These are phyloP conservation scores for Trichophyton simii DNA, from an alignment of 2,329 filamentous ascomycete genomes.

Conservation along the genomic window DNA sequence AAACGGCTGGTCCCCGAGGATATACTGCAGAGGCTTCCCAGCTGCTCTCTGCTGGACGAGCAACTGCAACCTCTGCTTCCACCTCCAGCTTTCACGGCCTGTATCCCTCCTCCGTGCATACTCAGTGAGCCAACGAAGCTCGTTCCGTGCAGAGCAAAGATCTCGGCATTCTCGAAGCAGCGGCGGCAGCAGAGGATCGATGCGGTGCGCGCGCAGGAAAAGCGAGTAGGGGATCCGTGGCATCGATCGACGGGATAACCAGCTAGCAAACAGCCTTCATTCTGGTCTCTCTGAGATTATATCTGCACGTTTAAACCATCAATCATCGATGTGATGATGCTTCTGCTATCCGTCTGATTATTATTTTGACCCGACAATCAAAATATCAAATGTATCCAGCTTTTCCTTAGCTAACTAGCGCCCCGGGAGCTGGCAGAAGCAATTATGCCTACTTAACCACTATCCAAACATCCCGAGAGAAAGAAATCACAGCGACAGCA, in stretches of 20 bases:
- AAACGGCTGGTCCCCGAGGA: slow-evolving; percentile 80
- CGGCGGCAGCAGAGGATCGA: slow-evolving; percentile 28
- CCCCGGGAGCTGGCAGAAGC: too few species aligned
- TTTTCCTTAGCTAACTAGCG: too few species aligned
- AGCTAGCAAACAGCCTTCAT: not conserved
- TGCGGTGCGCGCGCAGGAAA: slow-evolving; percentile 25
- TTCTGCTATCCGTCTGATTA: too few species aligned
- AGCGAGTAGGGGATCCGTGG: slow-evolving; percentile 29
- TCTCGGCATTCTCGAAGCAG: slow-evolving; percentile 35
- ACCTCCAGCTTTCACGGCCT: not conserved
- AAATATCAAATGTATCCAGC: too few species aligned
- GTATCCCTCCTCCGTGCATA: slow-evolving; percentile 17
- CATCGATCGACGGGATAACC: slow-evolving; percentile 21
- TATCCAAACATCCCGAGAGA: too few species aligned
- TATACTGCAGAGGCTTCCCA: slow-evolving; percentile 79
- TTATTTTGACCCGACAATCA: too few species aligned
- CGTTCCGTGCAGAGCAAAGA: slow-evolving; percentile 33
- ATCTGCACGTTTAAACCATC: too few species aligned
- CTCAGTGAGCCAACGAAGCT: slow-evolving; percentile 37
- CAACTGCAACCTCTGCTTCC: not conserved
- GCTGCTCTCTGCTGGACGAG: slow-evolving; percentile 33
- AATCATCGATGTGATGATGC: too few species aligned
- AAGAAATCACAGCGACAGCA: too few species aligned
- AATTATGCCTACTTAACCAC: too few species aligned
- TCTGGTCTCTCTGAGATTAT: not conserved